Conservation (phyloP, 2,329 filamentous ascomycete genomes). For the Trichoderma pleuroti region DNA sequence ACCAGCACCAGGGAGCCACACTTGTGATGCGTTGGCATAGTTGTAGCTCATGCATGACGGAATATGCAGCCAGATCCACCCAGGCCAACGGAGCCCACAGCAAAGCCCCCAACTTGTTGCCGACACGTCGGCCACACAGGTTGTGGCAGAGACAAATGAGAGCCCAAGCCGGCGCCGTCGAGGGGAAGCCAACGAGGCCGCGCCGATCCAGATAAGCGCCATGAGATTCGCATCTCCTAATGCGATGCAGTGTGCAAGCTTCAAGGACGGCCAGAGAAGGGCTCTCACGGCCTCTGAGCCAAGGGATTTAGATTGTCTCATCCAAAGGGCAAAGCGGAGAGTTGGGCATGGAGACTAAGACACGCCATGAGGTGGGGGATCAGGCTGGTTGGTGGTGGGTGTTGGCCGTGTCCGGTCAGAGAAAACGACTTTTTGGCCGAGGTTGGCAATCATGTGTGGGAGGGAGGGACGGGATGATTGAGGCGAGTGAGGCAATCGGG, state of each 20-base stretch:
- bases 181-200: constrained; percentile 14
- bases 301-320: constrained; percentile 1
- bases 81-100: constrained; percentile 21
- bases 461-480: constrained; percentile 1
- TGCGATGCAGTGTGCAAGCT: background rate
- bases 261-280: background rate
- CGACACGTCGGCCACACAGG: constrained; percentile 18
- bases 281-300: background rate
- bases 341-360: constrained; percentile 19
- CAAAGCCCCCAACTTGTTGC: constrained; percentile 21
- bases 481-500: constrained; percentile 25
- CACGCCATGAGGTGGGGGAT: constrained; percentile 18
- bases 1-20: constrained; percentile 31
- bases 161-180: constrained; percentile 11
- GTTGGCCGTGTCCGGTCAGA: constrained; percentile 21
- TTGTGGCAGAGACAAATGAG: constrained; percentile 16
- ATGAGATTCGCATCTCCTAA: constrained; percentile 15
- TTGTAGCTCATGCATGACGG: constrained; percentile 53
- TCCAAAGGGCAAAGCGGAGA: constrained; percentile 7
- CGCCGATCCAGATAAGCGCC: constrained; percentile 20
- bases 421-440: constrained; percentile 18
- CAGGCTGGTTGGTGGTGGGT: constrained; percentile 20
- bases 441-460: constrained; percentile 15
- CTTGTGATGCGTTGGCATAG: constrained; percentile 38
- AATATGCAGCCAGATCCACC: constrained; percentile 44